Base-by-base conservation (phyloP, 495 filamentous ascomycete species). In the Aspergillus panamensis region DNA sequence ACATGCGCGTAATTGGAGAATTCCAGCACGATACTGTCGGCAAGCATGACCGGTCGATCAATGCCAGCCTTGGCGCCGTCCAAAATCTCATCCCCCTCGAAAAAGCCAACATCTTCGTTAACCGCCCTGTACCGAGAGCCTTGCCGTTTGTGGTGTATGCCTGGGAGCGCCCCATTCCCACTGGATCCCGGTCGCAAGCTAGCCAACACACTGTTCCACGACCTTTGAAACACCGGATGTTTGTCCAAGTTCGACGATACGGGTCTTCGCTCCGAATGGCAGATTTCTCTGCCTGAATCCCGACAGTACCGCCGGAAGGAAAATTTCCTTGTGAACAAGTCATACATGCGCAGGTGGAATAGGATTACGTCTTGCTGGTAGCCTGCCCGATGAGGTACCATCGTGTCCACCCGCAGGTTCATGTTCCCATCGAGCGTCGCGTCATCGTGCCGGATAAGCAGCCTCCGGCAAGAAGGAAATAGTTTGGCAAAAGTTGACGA, bases 1-100 rank as follows among this genome's bases (percentile, higher is more conserved):
- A 97, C 85, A 66, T 94, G 91, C 9, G 94, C 94, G 67, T 98
- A 98, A 74, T 98, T 98, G 55, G 91, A 94, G 70, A 96, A 98
- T 65, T 97, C 93, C 33, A 98, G 81, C 68, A 90, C 87, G 62
- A 88, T 88, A 40, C 80, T 88, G 66, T 96, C 93, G 48, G 83
- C 37, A 77, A 72, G 80, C 72, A 64, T 73, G 74, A 47, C 70
- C 63, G 33, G 71, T 63, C 62, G 70, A 67, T 61, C 66, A 61
- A 50, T 57, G 39, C 54, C 48, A 6, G 53, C 64, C 19, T 48
- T 54, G 17, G 35, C 35, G 25, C 25, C 25, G 19, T 73, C 52
- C 67, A 68, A 25, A 19, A 53, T 48, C 32, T 62, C 55, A 25
- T 66, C 70, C 25, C 25, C 25, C 48, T 82, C 72, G 55, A 67